Evolutionary conservation across 2,329 filamentous ascomycete species (phyloP).

Genomic region (Hysterium pulicare): DNA sequence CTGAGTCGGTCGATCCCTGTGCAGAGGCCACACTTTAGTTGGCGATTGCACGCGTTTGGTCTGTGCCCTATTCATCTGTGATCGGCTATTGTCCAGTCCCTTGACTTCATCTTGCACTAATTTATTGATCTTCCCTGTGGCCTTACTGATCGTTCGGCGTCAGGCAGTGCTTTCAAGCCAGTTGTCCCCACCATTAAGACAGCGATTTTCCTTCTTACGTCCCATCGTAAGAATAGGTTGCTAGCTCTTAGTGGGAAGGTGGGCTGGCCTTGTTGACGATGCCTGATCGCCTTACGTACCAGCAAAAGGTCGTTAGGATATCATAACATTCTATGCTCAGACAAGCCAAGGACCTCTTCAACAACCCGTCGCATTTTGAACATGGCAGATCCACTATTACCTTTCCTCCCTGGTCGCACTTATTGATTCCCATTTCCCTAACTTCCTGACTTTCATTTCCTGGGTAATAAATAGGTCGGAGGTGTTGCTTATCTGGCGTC

Average conservation of each 20-base stretch:
- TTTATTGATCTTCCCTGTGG: neutral
- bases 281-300: neutral
- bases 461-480: neutral
- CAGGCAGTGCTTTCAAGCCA: neutral
- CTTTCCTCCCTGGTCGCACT: neutral
- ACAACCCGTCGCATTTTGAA: no score
- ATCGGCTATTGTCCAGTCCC: neutral
- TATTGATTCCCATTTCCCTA: neutral
- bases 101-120: neutral
- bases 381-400: neutral
- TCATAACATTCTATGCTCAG: neutral
- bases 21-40: neutral
- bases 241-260: constrained; percentile 6
- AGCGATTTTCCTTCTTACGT: constrained; percentile 5
- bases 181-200: constrained; percentile 6
- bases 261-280: constrained; percentile 1
- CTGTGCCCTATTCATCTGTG: neutral
- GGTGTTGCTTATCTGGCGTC: neutral
- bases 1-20: neutral
- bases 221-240: constrained; percentile 3
- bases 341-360: no score
- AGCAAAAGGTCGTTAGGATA: neutral
- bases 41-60: neutral
- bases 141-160: neutral
- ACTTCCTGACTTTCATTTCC: neutral